Evolutionary conservation across 176 grass and related monocot genomes (phyloP).

Genomic region (Saccharum spontaneum): DNA sequence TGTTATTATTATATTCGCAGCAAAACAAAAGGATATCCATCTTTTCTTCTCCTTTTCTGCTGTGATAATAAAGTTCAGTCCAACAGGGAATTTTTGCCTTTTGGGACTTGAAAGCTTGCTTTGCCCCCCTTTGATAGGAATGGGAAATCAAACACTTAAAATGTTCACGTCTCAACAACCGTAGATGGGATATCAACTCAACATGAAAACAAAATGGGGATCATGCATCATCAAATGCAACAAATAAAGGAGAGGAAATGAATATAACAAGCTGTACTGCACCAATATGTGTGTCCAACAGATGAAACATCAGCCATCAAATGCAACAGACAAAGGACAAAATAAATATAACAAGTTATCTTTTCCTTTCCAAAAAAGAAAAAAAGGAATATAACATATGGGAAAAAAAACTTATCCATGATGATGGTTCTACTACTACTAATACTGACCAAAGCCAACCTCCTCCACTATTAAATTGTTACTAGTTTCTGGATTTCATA

Average conservation of each 20-base stretch:
- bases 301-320: not conserved
- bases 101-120: too few species aligned
- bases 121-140: not conserved
- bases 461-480: not conserved
- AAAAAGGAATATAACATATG: not conserved
- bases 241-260: not conserved
- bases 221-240: not conserved
- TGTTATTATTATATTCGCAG: not conserved
- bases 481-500: not conserved
- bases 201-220: not conserved
- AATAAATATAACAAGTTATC: not conserved
- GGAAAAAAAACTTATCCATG: not conserved
- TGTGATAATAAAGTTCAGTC: not conserved
- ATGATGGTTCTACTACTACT: not conserved
- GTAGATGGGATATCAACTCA: constrained; percentile 22
- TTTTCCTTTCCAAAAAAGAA: not conserved
- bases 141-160: not conserved
- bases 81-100: not conserved
- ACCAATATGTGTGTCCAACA: not conserved
- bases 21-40: too few species aligned
- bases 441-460: not conserved
- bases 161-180: constrained; percentile 8
- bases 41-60: not conserved
- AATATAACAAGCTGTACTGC: not conserved
- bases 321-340: constrained; percentile 9